Conservation (phyloP, 257 asterid genomes). For the Solanum tarapatanum region DNA sequence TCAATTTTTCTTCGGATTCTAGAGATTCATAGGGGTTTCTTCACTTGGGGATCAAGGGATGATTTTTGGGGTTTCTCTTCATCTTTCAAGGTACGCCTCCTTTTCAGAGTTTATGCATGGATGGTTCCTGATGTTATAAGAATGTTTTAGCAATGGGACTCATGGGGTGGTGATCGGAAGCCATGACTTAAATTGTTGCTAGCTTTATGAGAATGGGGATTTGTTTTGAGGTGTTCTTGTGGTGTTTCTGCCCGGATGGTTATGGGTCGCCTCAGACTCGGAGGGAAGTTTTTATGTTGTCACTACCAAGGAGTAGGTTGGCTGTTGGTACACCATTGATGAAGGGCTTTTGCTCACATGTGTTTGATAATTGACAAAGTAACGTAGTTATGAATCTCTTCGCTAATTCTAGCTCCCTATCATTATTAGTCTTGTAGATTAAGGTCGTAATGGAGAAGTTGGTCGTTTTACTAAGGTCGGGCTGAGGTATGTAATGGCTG, state of each 20-base stretch:
- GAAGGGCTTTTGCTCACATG: not conserved
- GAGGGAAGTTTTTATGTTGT: not conserved
- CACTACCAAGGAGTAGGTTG: not conserved
- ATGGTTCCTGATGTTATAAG: not conserved
- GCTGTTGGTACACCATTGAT: not conserved
- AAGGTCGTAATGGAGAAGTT: not conserved
- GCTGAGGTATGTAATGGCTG: not conserved
- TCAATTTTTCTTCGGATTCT: not conserved
- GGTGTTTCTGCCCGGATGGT: not conserved
- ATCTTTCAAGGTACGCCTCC: not conserved
- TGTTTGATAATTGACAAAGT: not conserved
- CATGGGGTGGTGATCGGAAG: not conserved
- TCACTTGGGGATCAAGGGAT: not conserved
- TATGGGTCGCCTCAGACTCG: not conserved
- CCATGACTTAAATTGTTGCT: not conserved
- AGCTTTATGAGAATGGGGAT: not conserved
- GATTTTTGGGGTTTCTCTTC: not conserved
- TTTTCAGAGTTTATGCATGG: not conserved
- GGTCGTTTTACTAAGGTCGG: not conserved
- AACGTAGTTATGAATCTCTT: not conserved
- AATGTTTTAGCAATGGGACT: not conserved
- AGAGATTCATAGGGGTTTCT: not conserved
- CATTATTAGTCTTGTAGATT: not conserved
- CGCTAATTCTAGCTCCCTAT: not conserved
- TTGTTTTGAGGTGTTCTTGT: not conserved